These are phyloP conservation scores for Salix caprea DNA, from an alignment of 345 rosid species.

Conservation along the genomic window DNA sequence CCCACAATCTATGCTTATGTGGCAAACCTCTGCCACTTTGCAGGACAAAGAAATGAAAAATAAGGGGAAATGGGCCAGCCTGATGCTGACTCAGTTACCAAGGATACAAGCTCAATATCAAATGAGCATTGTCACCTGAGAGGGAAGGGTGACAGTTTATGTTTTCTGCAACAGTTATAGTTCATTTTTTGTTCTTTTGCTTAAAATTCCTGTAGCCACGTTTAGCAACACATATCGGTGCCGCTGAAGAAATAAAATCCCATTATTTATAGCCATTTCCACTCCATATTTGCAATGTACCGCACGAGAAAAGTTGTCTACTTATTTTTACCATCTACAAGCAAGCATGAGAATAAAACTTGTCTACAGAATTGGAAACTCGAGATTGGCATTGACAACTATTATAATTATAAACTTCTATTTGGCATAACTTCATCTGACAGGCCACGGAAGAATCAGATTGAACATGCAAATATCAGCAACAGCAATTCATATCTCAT, in stretches of 20 bases:
- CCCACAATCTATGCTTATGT: constrained; percentile 85
- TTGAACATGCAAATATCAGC: constrained; percentile 10
- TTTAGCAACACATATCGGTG: constrained; percentile 19
- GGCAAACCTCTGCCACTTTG: constrained; percentile 89
- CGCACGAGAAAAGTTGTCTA: background rate
- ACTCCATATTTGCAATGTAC: background rate
- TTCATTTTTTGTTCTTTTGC: background rate
- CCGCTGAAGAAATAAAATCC: constrained; percentile 8
- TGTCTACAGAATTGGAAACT: too few relatives aligned
- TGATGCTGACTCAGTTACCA: constrained; percentile 54
- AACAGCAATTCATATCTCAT: too few relatives aligned
- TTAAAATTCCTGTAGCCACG: constrained; percentile 11
- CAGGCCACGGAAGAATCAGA: background rate
- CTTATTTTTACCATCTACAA: background rate
- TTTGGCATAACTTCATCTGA: background rate
- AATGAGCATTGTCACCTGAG: constrained; percentile 21
- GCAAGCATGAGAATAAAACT: background rate
- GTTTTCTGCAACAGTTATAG: constrained; percentile 17
- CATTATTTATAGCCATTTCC: constrained; percentile 1
- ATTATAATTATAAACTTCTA: too few relatives aligned
- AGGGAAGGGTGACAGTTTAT: constrained; percentile 4
- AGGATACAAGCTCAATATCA: constrained; percentile 24
- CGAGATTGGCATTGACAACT: too few relatives aligned
- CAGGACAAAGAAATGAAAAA: constrained; percentile 33
- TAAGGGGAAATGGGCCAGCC: constrained; percentile 46